Conservation (phyloP, 2,329 filamentous ascomycete species). For the Fusarium albidum region DNA sequence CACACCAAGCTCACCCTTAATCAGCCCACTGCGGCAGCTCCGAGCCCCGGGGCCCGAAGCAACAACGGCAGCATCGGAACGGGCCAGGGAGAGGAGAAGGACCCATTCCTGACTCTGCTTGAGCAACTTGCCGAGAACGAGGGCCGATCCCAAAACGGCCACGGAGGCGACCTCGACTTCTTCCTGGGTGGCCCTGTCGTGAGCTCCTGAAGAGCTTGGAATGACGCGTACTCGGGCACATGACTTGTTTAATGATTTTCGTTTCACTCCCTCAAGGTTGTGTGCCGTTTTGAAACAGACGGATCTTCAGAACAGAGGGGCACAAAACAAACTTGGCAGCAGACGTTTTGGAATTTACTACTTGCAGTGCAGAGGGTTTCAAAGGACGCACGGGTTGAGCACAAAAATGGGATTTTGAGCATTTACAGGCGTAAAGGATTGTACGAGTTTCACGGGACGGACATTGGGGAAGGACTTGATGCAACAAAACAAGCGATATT, state of each 20-base stretch:
- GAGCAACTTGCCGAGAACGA: slow-evolving; percentile 88
- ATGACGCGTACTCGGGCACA: background rate
- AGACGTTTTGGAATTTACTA: slow-evolving; percentile 3
- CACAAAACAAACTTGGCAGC: background rate
- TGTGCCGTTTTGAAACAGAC: slow-evolving; percentile 1
- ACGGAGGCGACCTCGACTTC: slow-evolving; percentile 80
- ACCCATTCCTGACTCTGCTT: slow-evolving; percentile 80
- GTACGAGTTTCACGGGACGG: slow-evolving; percentile 22
- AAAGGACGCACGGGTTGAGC: slow-evolving; percentile 7
- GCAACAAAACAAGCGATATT: slow-evolving; percentile 11
- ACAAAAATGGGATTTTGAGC: slow-evolving; percentile 22
- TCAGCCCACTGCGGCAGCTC: slow-evolving; percentile 31
- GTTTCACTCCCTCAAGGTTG: slow-evolving; percentile 2
- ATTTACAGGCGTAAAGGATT: slow-evolving; percentile 31
- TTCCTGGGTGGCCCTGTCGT: slow-evolving; percentile 60
- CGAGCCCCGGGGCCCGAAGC: slow-evolving; percentile 58
- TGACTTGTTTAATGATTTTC: background rate
- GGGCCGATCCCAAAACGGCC: slow-evolving; percentile 64
- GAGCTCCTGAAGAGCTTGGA: slow-evolving; percentile 15
- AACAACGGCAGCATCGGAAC: slow-evolving; percentile 59
- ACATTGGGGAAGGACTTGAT: background rate
- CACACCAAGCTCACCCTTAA: slow-evolving; percentile 32
- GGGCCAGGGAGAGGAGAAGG: slow-evolving; percentile 70
- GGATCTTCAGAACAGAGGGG: slow-evolving; percentile 4
- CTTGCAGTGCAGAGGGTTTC: slow-evolving; percentile 7